phyloP scores from a whole-genome alignment of 805 yeast genomes.

The Sugiyamaella americana region DNA sequence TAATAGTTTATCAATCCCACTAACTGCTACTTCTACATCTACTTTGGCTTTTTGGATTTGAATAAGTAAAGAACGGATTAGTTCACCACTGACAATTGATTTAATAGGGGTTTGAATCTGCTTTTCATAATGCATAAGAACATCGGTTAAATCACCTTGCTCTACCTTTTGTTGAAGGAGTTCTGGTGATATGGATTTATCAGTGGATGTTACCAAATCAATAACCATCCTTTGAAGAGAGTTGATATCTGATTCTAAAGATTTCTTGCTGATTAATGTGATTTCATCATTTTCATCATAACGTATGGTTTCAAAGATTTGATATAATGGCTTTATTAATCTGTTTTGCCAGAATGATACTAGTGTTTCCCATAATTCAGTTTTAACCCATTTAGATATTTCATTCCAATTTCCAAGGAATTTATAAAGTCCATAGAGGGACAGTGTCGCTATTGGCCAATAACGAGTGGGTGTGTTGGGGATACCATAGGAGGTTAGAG shows the following conservation, averaged over 20 bases:
- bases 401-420: slow-evolving; percentile 47
- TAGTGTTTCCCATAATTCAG: slow-evolving; percentile 57
- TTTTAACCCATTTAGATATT: slow-evolving; percentile 50
- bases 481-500: slow-evolving; percentile 6
- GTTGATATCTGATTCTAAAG: slow-evolving; percentile 68
- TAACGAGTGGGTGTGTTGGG: slow-evolving; percentile 38
- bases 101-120: slow-evolving; percentile 67
- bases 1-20: slow-evolving; percentile 83
- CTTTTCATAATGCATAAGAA: slow-evolving; percentile 73
- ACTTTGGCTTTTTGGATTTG: slow-evolving; percentile 96
- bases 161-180: slow-evolving; percentile 44
- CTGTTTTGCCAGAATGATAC: slow-evolving; percentile 71
- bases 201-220: slow-evolving; percentile 47
- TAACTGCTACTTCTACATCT: slow-evolving; percentile 84
- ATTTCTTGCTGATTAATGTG: slow-evolving; percentile 72
- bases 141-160: slow-evolving; percentile 71
- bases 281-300: slow-evolving; percentile 72
- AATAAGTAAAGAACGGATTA: slow-evolving; percentile 71
- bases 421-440: slow-evolving; percentile 12
- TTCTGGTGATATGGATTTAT: slow-evolving; percentile 21
- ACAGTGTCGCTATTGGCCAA: slow-evolving; percentile 56
- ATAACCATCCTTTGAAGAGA: slow-evolving; percentile 84
- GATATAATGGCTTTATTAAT: slow-evolving; percentile 69
- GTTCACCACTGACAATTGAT: slow-evolving; percentile 59
- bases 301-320: slow-evolving; percentile 71